Percentiles rank a stretch among this genome's conserved stretches.
These are phyloP conservation scores for Fraxinus floribunda DNA, from an alignment of 305 asterid species.

Conservation along the genomic window DNA sequence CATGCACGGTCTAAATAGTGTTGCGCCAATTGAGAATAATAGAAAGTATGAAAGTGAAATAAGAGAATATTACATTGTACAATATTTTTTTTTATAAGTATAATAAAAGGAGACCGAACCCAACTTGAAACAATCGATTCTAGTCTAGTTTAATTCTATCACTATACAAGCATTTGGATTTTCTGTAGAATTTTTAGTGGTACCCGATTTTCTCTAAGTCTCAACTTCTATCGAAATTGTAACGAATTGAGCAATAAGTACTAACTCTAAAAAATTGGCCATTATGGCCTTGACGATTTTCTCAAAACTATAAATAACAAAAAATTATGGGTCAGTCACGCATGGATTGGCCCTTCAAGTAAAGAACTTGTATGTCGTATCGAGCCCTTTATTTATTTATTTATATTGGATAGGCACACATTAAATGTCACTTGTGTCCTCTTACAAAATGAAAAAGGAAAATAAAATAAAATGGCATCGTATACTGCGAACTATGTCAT, in stretches of 20 bases:
- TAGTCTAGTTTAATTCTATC: not conserved
- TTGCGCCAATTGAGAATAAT: not conserved
- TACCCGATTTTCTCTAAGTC: not conserved
- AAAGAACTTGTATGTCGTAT: not conserved
- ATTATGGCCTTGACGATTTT: not conserved
- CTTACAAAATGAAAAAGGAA: not conserved
- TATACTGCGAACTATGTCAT: conserved; percentile 15
- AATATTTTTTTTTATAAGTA: not conserved
- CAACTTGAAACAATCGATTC: not conserved
- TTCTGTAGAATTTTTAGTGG: not conserved
- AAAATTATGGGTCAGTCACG: not conserved
- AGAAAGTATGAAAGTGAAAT: not conserved
- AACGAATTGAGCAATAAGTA: not conserved
- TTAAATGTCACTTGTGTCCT: not conserved
- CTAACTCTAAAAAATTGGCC: not conserved
- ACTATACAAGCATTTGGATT: not conserved
- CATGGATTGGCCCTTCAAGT: not conserved
- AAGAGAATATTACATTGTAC: not conserved
- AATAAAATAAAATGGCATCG: conserved; percentile 7
- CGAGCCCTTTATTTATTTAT: not conserved
- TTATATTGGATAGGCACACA: not conserved
- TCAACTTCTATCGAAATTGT: not conserved
- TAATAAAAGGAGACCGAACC: not conserved
- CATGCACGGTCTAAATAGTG: not conserved
- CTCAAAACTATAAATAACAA: not conserved